Evolutionary conservation across 2,329 filamentous ascomycete species (phyloP).

Genomic region (Penicillium sp.): DNA sequence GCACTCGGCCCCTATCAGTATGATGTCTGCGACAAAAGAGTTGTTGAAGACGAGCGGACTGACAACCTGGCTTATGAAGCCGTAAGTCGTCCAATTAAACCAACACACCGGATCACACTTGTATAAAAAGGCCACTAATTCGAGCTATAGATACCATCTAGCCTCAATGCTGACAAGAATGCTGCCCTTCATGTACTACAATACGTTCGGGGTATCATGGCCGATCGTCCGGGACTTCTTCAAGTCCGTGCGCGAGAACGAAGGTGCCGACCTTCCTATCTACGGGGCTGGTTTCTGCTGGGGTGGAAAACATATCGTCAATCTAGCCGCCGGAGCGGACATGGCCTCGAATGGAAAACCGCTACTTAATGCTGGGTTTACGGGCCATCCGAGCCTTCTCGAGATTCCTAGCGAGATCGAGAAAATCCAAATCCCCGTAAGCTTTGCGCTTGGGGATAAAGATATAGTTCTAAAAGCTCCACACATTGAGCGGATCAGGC

Average conservation of each 20-base stretch:
- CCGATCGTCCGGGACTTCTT: constrained; percentile 36
- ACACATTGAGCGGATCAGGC: background rate
- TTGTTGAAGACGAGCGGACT: background rate
- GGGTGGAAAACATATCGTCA: constrained; percentile 50
- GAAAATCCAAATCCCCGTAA: constrained; percentile 1
- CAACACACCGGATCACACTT: background rate
- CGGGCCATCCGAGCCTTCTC: constrained; percentile 1
- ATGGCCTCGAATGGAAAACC: constrained; percentile 31
- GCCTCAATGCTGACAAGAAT: background rate
- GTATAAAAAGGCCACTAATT: background rate
- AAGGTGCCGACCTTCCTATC: constrained; percentile 35
- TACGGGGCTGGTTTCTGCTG: constrained; percentile 56
- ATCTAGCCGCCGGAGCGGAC: constrained; percentile 38
- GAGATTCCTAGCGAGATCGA: background rate
- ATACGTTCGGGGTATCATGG: constrained; percentile 16
- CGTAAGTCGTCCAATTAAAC: background rate
- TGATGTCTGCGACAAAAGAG: background rate
- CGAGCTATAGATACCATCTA: background rate
- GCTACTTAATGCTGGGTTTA: background rate
- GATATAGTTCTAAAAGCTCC: background rate
- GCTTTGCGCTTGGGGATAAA: background rate
- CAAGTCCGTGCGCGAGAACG: constrained; percentile 26
- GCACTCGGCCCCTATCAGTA: background rate
- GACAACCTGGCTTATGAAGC: background rate
- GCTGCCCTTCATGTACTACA: background rate